phyloP scores from a whole-genome alignment of 345 rosid species.

The Eucalyptus curtisii region DNA sequence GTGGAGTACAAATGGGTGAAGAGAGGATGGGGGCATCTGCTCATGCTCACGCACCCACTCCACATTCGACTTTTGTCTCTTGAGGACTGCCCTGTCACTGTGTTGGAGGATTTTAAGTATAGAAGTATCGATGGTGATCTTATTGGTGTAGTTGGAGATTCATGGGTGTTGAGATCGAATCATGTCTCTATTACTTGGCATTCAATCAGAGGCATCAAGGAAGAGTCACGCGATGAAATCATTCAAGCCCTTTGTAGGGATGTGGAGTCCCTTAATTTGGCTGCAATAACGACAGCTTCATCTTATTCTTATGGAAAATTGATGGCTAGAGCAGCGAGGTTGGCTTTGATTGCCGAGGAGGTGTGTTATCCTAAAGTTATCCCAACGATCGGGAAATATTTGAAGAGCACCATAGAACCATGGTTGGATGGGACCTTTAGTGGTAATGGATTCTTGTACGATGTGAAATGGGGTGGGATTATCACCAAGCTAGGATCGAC shows the following conservation, averaged over 20 bases:
- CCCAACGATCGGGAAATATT: conserved; percentile 39
- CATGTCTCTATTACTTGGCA: conserved; percentile 78
- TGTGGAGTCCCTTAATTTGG: conserved; percentile 40
- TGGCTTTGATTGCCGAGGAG: conserved; percentile 88
- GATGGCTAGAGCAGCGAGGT: conserved; percentile 74
- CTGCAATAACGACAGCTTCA: conserved; percentile 27
- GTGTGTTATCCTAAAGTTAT: conserved; percentile 47
- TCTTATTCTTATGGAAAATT: conserved; percentile 77
- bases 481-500: too few species aligned
- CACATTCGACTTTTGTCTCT: conserved; percentile 45
- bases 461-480: too few species aligned
- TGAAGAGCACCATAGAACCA: conserved; percentile 70
- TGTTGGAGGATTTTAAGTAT: conserved; percentile 49
- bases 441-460: too few species aligned
- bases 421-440: conserved; percentile 14
- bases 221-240: conserved; percentile 41
- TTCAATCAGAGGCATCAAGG: conserved; percentile 51
- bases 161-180: conserved; percentile 44
- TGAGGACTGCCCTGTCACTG: conserved; percentile 15
- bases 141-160: conserved; percentile 73
- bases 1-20: conserved; percentile 77
- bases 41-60: conserved; percentile 81
- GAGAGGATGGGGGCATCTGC: conserved; percentile 84
- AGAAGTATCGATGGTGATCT: conserved; percentile 81
- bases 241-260: conserved; percentile 55